Percentiles rank a stretch among this genome's conserved stretches.
These are phyloP conservation scores for Alternaria angustiovoidea DNA, from an alignment of 2,329 filamentous ascomycete genomes.

Conservation along the genomic window DNA sequence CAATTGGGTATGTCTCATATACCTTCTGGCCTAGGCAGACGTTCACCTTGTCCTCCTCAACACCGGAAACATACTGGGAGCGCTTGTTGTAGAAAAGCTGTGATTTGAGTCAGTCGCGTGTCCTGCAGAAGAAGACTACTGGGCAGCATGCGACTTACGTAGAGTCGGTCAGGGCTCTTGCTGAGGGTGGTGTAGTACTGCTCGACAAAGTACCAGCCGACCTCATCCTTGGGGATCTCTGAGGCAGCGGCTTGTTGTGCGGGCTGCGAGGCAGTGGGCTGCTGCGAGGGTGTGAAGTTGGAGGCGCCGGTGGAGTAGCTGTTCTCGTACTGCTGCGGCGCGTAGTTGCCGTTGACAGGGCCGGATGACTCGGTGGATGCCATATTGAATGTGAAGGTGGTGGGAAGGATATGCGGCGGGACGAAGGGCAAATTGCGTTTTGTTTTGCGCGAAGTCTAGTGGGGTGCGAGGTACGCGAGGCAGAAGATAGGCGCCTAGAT, in stretches of 20 bases:
- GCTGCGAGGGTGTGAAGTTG: constrained; percentile 40
- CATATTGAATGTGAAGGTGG: constrained; percentile 37
- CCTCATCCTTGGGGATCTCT: constrained; percentile 82
- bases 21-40: constrained; percentile 90
- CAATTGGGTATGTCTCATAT: constrained; percentile 49
- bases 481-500: constrained; percentile 10
- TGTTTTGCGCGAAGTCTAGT: constrained; percentile 15
- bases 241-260: constrained; percentile 39
- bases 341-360: constrained; percentile 60
- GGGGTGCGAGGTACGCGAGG: constrained; percentile 12
- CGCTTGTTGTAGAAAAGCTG: constrained; percentile 93
- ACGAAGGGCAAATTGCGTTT: constrained; percentile 11
- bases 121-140: not conserved
- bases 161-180: constrained; percentile 92
- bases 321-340: constrained; percentile 53
- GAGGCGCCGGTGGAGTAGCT: constrained; percentile 44
- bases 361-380: constrained; percentile 45
- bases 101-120: constrained; percentile 28
- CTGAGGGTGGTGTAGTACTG: constrained; percentile 98
- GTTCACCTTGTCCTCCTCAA: constrained; percentile 86
- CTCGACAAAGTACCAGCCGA: constrained; percentile 99
- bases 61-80: constrained; percentile 92
- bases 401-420: constrained; percentile 14
- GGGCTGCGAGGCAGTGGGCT: constrained; percentile 36
- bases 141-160: constrained; percentile 55